Percentiles rank a stretch among this genome's conserved stretches.
phyloP scores from a whole-genome alignment of 148 eudicot species.

The Bassia scoparia region DNA sequence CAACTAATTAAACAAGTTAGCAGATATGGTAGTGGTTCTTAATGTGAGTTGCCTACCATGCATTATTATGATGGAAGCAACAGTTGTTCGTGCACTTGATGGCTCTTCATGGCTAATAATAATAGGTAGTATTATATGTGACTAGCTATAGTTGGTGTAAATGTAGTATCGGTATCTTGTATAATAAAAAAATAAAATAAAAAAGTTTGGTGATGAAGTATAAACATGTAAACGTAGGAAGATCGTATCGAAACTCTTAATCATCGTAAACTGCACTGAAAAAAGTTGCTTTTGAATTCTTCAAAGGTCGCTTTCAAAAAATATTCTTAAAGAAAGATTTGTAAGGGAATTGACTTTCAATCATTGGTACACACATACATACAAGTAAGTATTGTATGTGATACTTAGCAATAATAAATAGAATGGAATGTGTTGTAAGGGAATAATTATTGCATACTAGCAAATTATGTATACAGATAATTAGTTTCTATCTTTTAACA shows the following conservation, averaged over 20 bases:
- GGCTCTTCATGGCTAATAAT: not conserved
- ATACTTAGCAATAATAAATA: no score
- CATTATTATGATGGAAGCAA: conserved; percentile 8
- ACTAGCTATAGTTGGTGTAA: not conserved
- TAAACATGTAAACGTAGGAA: not conserved
- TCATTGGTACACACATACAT: no score
- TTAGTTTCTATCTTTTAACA: no score
- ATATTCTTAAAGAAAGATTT: no score
- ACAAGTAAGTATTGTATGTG: no score
- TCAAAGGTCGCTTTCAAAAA: not conserved
- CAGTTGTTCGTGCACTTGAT: not conserved
- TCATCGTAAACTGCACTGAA: not conserved
- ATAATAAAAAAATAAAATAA: not conserved
- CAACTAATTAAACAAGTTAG: no score
- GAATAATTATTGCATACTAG: no score
- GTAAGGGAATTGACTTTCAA: no score
- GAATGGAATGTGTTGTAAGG: no score
- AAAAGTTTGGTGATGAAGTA: not conserved
- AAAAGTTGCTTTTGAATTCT: not conserved
- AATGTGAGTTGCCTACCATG: not conserved
- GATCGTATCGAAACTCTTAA: not conserved
- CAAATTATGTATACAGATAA: no score
- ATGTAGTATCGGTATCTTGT: not conserved
- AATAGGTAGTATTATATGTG: not conserved
- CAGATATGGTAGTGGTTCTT: no score